Percentiles rank a stretch among this genome's conserved stretches.
phyloP scores from a whole-genome alignment of 352 stramenopile genomes.

The Pythium aristosporum region DNA sequence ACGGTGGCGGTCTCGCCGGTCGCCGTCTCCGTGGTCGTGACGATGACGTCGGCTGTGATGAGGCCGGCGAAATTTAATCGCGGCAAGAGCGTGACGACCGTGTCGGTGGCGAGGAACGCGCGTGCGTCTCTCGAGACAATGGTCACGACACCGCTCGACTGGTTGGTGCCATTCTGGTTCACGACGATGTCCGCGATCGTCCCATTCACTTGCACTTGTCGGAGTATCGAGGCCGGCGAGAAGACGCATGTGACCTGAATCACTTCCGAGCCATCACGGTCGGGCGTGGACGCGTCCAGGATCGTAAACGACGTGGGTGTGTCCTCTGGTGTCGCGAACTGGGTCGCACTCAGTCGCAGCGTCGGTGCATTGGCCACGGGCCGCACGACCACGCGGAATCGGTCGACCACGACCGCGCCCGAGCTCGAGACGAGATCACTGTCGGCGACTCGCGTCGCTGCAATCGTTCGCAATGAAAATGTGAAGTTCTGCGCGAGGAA shows the following conservation, averaged over 20 bases:
- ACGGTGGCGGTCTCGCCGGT: constrained; percentile 28
- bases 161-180: background rate
- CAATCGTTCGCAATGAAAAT: constrained; percentile 33
- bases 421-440: constrained; percentile 29
- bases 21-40: constrained; percentile 32
- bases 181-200: constrained; percentile 15
- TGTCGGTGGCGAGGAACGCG: constrained; percentile 20
- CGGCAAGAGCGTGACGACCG: constrained; percentile 33
- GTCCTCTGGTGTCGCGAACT: constrained; percentile 37
- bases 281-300: constrained; percentile 36
- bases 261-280: constrained; percentile 47
- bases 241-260: constrained; percentile 42
- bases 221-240: constrained; percentile 33
- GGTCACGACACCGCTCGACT: constrained; percentile 17
- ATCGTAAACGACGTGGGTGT: constrained; percentile 33
- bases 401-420: constrained; percentile 24
- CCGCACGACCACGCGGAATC: constrained; percentile 34
- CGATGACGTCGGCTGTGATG: constrained; percentile 31
- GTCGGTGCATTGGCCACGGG: constrained; percentile 40
- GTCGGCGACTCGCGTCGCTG: constrained; percentile 22
- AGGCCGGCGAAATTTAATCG: constrained; percentile 37
- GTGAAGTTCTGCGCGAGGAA: constrained; percentile 45
- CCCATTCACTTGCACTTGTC: constrained; percentile 33
- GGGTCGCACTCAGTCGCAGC: constrained; percentile 31
- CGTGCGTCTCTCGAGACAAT: constrained; percentile 23